Percentiles rank a stretch among this genome's conserved stretches.
Conservation (phyloP, 805 yeast species). For the Millerozyma acaciae region DNA sequence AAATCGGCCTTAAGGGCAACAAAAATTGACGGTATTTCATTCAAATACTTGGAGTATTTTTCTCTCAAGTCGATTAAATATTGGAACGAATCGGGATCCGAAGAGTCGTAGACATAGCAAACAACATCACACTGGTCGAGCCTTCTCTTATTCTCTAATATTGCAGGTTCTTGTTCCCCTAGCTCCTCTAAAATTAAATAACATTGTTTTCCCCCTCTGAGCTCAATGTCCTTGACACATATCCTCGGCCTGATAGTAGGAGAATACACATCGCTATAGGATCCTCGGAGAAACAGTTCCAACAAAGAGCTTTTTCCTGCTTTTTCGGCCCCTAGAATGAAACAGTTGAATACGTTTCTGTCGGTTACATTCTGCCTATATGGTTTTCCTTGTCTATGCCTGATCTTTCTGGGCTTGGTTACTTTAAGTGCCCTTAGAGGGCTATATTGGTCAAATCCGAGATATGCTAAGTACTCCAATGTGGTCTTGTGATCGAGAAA, state of each 20-base stretch:
- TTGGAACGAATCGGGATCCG: slow-evolving; percentile 93
- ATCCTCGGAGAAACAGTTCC: slow-evolving; percentile 75
- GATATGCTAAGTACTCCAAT: slow-evolving; percentile 80
- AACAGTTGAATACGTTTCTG: slow-evolving; percentile 89
- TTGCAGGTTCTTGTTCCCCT: slow-evolving; percentile 81
- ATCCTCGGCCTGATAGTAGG: slow-evolving; percentile 80
- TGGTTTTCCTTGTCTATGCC: slow-evolving; percentile 59
- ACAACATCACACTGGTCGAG: slow-evolving; percentile 86
- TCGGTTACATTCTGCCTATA: slow-evolving; percentile 72
- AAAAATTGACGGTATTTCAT: slow-evolving; percentile 72
- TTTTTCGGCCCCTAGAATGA: slow-evolving; percentile 76
- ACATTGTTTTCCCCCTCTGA: slow-evolving; percentile 93
- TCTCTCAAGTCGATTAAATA: slow-evolving; percentile 68
- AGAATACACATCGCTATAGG: slow-evolving; percentile 64
- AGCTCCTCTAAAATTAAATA: slow-evolving; percentile 86
- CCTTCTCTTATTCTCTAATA: slow-evolving; percentile 63
- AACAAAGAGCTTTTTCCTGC: slow-evolving; percentile 85
- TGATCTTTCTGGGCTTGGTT: slow-evolving; percentile 72
- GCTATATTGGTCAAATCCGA: slow-evolving; percentile 70
- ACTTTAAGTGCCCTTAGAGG: slow-evolving; percentile 49
- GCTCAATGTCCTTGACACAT: slow-evolving; percentile 88
- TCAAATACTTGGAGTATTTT: slow-evolving; percentile 53
- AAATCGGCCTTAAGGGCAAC: slow-evolving; percentile 94
- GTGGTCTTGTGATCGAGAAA: slow-evolving; percentile 80
- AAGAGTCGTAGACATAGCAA: slow-evolving; percentile 87